These are phyloP conservation scores for Sporothrix curviconia DNA, from an alignment of 2,329 filamentous ascomycete genomes.

Conservation along the genomic window DNA sequence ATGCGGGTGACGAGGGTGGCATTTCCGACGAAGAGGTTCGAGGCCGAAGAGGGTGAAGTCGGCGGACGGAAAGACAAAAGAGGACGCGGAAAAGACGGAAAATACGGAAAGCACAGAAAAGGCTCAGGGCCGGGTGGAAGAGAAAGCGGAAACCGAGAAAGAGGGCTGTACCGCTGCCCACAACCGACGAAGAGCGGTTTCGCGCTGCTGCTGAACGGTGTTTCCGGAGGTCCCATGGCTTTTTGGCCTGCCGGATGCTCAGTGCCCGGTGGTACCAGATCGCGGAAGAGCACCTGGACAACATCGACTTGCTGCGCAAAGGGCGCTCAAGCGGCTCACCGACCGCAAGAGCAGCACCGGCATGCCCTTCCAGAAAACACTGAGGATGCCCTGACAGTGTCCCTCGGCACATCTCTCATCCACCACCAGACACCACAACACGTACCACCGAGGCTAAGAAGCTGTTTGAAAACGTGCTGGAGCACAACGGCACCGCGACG, in stretches of 20 bases:
- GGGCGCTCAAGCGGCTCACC: constrained; percentile 55
- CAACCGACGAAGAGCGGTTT: constrained; percentile 74
- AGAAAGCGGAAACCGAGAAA: neutral
- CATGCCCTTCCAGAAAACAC: constrained; percentile 61
- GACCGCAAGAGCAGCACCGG: constrained; percentile 61
- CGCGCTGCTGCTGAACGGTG: constrained; percentile 71
- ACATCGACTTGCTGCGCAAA: constrained; percentile 73
- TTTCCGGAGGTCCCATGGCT: constrained; percentile 60
- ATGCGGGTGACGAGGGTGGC: neutral
- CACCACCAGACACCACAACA: constrained; percentile 82
- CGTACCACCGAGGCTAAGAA: constrained; percentile 81
- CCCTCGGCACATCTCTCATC: constrained; percentile 80
- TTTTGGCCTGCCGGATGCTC: constrained; percentile 76
- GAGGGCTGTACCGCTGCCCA: constrained; percentile 37
- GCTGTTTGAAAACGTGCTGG: constrained; percentile 78
- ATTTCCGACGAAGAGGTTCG: neutral
- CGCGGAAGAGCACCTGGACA: constrained; percentile 77
- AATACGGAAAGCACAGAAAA: neutral
- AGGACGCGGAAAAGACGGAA: constrained; percentile 23
- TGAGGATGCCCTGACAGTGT: constrained; percentile 66
- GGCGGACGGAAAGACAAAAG: neutral
- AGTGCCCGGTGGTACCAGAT: constrained; percentile 77
- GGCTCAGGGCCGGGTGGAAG: no score
- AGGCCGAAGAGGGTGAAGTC: no score
- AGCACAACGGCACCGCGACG: constrained; percentile 68